These are phyloP conservation scores for Metschnikowia proteae DNA, from an alignment of 805 yeast genomes.

Conservation along the genomic window DNA sequence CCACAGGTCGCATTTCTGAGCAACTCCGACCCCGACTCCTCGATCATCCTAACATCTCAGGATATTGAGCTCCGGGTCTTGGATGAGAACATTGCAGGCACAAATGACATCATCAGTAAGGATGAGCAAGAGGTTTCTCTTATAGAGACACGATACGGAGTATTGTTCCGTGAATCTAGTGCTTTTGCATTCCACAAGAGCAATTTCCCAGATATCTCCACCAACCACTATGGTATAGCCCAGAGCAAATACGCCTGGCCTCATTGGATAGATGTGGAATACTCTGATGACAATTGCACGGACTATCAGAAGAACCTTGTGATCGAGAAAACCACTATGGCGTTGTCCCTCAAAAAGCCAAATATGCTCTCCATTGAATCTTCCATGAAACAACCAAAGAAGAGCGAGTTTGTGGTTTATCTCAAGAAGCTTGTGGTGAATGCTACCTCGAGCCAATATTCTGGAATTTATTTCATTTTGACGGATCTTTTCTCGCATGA, in stretches of 20 bases:
- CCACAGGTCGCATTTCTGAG: constrained; percentile 77
- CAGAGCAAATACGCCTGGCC: constrained; percentile 11
- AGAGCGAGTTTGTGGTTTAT: constrained; percentile 30
- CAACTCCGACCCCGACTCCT: constrained; percentile 42
- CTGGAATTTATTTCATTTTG: constrained; percentile 31
- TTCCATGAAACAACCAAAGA: constrained; percentile 17
- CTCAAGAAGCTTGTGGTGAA: constrained; percentile 36
- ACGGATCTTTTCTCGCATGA: constrained; percentile 35
- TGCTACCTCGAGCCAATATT: constrained; percentile 38
- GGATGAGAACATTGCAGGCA: constrained; percentile 40
- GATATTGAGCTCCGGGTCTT: constrained; percentile 57
- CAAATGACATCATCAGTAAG: constrained; percentile 33
- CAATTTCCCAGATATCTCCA: constrained; percentile 13
- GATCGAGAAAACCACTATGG: constrained; percentile 37
- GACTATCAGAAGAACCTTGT: constrained; percentile 26
- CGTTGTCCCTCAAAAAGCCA: constrained; percentile 46
- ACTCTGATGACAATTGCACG: constrained; percentile 23
- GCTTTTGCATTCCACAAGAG: constrained; percentile 47
- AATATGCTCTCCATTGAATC: constrained; percentile 45
- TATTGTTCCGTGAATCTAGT: constrained; percentile 53
- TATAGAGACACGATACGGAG: constrained; percentile 56
- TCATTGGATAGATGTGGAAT: constrained; percentile 22
- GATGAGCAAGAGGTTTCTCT: constrained; percentile 34
- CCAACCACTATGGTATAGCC: constrained; percentile 5
- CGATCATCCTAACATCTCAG: constrained; percentile 51